Evolutionary conservation across 2,329 filamentous ascomycete species (phyloP).

Genomic region (Aspergillus transmontanensis): DNA sequence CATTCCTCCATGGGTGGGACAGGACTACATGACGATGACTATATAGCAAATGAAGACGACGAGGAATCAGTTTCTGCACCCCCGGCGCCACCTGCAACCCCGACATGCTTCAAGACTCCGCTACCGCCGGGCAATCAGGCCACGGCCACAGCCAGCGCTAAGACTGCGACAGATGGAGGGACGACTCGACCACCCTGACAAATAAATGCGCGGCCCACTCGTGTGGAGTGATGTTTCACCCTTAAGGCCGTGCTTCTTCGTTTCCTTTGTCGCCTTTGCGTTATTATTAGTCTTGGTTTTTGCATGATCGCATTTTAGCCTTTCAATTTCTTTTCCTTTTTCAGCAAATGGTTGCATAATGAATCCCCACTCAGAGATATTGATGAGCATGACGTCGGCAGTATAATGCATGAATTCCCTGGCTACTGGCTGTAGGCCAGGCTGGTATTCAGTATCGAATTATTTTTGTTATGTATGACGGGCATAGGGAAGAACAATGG

Average conservation of each 20-base stretch:
- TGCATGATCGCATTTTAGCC: constrained; percentile 8
- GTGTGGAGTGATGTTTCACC: constrained; percentile 1
- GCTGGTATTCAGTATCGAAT: constrained; percentile 1
- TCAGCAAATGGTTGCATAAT: constrained; percentile 13
- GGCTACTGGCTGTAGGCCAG: constrained; percentile 1
- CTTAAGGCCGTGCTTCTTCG: not conserved
- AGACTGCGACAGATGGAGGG: constrained; percentile 32
- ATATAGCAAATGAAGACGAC: constrained; percentile 53
- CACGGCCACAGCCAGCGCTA: constrained; percentile 20
- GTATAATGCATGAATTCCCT: constrained; percentile 16
- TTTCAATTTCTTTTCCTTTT: constrained; percentile 8
- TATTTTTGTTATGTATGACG: constrained; percentile 3
- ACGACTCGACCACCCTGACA: constrained; percentile 36
- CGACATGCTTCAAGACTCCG: constrained; percentile 70
- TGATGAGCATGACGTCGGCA: constrained; percentile 22
- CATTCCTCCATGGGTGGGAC: constrained; percentile 43
- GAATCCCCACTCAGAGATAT: constrained; percentile 25
- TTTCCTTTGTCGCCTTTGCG: not conserved
- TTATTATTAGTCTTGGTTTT: constrained; percentile 7
- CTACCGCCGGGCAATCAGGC: constrained; percentile 62
- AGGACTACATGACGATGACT: constrained; percentile 53
- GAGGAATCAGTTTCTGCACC: constrained; percentile 48
- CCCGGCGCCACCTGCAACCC: constrained; percentile 34
- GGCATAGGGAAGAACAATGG: not conserved
- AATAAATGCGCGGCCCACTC: constrained; percentile 1